These are phyloP conservation scores for Kalmusia sp. DNA, from an alignment of 2,329 filamentous ascomycete species.

Conservation along the genomic window DNA sequence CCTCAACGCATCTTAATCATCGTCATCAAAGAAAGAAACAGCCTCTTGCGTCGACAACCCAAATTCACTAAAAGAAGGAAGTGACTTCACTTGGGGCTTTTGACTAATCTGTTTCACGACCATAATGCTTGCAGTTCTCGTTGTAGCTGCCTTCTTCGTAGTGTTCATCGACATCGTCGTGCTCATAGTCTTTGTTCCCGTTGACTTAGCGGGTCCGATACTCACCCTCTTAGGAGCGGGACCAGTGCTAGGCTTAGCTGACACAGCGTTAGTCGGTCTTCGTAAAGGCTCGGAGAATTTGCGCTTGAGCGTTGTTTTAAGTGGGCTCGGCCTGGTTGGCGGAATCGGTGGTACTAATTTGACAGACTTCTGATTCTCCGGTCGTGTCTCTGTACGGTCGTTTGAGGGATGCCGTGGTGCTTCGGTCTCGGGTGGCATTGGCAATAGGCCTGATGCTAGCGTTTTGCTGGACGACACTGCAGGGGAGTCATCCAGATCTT, in stretches of 20 bases:
- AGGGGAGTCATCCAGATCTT: slow-evolving; percentile 47
- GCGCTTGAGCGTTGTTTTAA: not conserved
- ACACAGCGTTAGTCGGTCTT: not conserved
- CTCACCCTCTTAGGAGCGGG: not conserved
- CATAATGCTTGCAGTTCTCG: not conserved
- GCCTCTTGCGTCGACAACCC: slow-evolving; percentile 36
- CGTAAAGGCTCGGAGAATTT: not conserved
- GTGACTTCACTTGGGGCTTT: not conserved
- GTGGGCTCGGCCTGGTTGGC: not conserved
- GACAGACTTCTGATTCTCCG: not conserved
- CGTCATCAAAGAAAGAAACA: slow-evolving; percentile 34
- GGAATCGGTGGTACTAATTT: too few species aligned
- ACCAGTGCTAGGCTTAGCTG: not conserved
- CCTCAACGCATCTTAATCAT: slow-evolving; percentile 19
- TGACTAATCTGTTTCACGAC: not conserved
- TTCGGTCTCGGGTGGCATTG: not conserved
- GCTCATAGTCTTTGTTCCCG: not conserved
- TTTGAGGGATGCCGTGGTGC: too few species aligned
- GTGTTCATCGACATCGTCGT: too few species aligned
- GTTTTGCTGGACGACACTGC: not conserved
- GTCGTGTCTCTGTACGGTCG: not conserved
- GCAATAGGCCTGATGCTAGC: not conserved
- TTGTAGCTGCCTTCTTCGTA: not conserved
- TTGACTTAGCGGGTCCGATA: not conserved
- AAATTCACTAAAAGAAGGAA: slow-evolving; percentile 21